Evolutionary conservation across 768 basidiomycete species (phyloP).

Genomic region (Hebeloma cylindrosporum): DNA sequence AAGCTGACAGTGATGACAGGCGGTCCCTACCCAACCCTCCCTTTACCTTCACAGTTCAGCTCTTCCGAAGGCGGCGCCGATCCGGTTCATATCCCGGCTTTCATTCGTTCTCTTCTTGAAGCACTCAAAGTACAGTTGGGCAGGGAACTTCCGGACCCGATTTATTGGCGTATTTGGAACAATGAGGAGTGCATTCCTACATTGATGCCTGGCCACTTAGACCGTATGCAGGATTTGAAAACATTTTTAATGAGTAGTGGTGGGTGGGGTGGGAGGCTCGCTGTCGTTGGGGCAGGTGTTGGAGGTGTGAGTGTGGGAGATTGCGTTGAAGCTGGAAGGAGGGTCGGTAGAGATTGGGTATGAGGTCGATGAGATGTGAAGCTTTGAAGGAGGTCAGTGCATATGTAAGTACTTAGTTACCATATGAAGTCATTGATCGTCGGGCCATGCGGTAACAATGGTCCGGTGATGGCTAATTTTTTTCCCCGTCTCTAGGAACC

Average conservation of each 20-base stretch:
- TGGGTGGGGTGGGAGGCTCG: slow-evolving; percentile 50
- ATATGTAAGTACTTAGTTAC: too few relatives aligned
- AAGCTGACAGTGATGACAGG: slow-evolving; percentile 93
- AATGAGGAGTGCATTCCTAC: slow-evolving; percentile 80
- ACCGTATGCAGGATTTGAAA: slow-evolving; percentile 63
- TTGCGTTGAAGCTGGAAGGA: slow-evolving; percentile 75
- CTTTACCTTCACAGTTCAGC: slow-evolving; percentile 27
- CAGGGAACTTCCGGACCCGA: slow-evolving; percentile 51
- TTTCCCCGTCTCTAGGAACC: too few relatives aligned
- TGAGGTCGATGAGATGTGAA: too few relatives aligned
- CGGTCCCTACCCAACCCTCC: slow-evolving; percentile 57
- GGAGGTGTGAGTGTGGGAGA: slow-evolving; percentile 87
- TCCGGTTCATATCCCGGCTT: slow-evolving; percentile 27
- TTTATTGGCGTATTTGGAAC: slow-evolving; percentile 49
- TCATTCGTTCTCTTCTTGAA: slow-evolving; percentile 31
- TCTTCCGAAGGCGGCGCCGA: slow-evolving; percentile 21
- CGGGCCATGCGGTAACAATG: too few relatives aligned
- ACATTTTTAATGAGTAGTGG: slow-evolving; percentile 30
- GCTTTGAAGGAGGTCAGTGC: too few relatives aligned
- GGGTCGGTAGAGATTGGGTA: slow-evolving; percentile 43
- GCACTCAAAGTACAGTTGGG: slow-evolving; percentile 49
- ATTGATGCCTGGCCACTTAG: slow-evolving; percentile 67
- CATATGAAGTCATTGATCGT: too few relatives aligned
- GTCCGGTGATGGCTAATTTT: too few relatives aligned
- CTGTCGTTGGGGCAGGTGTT: slow-evolving; percentile 81